Base-by-base conservation (phyloP, 1,284 basidiomycete genomes). In the Naganishia sp. region DNA sequence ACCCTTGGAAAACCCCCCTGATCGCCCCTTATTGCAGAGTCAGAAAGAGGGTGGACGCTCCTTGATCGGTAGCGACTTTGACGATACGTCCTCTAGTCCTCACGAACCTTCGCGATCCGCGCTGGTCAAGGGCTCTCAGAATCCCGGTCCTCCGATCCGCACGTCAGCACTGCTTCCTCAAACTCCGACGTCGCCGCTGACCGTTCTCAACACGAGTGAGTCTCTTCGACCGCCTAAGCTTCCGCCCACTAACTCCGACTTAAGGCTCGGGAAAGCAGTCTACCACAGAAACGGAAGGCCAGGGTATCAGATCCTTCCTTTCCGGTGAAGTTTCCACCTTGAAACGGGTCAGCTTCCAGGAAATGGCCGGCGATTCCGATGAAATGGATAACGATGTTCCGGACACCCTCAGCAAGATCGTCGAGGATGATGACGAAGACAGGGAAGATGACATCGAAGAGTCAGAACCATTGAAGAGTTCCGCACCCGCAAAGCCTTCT, bases 361-460 rank as follows among this genome's bases (percentile, higher is more conserved):
- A 61, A 18, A 18, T 61, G 6, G 59, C 59, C 21, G 39, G 28
- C 10, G 33, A 18, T 25, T 52, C 59, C 3, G 59, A 61, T 18
- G 59, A 61, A 21, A 61, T 61, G 59, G 59, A 52, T 25, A 61
- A 61, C 43, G 59, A 61, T 39, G 59, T 43, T 21, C 48, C 59
- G 21, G 59, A 61, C 42, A 61, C 48, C n/a, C 42, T 61, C 23
- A 48, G 59, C 21, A 61, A 43, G 31, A 61, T 61, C 42, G 59
- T 39, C 16, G 59, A 42, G 25, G 59, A 61, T 7, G 59, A 61
- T 28, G 48, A 61, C 39, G 59, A 61, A 2, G 36, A 39, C 36
- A 42, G 48, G 48, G 59, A 61, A 33, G 59, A 61, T 6, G 59
- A 61, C 36, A 61, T 61, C n/a, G 59, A 61, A 52, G 59, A 61